Conservation (phyloP, 768 basidiomycete species). For the Russula compacta region DNA sequence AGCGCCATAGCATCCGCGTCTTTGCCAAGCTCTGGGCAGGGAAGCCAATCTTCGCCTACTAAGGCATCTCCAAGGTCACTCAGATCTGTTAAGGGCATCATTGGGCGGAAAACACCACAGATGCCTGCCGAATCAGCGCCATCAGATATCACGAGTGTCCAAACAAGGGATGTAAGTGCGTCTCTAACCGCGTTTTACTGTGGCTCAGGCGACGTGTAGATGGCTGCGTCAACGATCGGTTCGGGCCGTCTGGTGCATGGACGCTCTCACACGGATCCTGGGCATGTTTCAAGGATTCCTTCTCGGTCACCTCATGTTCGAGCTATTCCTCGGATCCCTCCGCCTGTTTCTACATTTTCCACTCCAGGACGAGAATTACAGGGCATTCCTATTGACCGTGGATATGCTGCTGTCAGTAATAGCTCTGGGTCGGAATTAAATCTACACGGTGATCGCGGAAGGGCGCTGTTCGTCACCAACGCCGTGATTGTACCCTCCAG, state of each 20-base stretch:
- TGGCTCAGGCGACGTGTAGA: background rate
- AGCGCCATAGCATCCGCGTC: background rate
- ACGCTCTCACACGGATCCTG: constrained; percentile 20
- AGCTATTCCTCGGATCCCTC: constrained; percentile 12
- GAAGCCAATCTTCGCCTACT: constrained; percentile 5
- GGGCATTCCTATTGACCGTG: background rate
- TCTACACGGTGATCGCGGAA: constrained; percentile 11
- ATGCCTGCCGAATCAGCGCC: background rate
- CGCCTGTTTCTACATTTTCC: constrained; percentile 1
- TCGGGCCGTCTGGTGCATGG: constrained; percentile 7
- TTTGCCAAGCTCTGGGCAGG: background rate
- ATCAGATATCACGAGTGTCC: background rate
- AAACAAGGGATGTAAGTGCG: constrained; percentile 3
- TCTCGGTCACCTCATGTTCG: constrained; percentile 6
- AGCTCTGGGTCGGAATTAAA: constrained; percentile 15
- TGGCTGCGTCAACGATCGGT: background rate
- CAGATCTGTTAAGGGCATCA: constrained; percentile 12
- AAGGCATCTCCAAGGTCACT: constrained; percentile 19
- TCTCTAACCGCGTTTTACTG: background rate
- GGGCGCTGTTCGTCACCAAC: constrained; percentile 16
- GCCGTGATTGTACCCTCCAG: constrained; percentile 15
- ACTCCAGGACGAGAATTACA: background rate
- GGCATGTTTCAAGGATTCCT: constrained; percentile 15
- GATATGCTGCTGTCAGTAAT: background rate
- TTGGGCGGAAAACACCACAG: constrained; percentile 16